These are phyloP conservation scores for Citrus medica DNA, from an alignment of 345 rosid species.

Conservation along the genomic window DNA sequence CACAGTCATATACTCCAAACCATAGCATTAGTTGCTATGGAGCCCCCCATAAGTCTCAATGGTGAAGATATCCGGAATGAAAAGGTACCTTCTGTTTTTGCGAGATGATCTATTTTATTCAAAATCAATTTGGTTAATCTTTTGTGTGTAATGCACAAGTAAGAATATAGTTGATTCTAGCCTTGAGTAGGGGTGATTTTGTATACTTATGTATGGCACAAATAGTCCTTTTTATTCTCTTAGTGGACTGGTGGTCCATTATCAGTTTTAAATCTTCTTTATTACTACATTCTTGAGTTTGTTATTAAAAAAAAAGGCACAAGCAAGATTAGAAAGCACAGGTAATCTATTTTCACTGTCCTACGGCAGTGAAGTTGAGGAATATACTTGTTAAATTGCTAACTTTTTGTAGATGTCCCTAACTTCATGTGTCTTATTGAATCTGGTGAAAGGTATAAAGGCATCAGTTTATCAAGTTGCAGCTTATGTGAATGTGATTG, in stretches of 20 bases:
- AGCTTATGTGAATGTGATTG: neutral
- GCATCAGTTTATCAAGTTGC: neutral
- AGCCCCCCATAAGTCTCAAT: conserved; percentile 72
- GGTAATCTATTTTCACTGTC: too few relatives aligned
- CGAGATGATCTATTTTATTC: too few relatives aligned
- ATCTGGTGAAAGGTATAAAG: neutral
- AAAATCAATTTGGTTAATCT: neutral
- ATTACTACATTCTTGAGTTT: too few relatives aligned
- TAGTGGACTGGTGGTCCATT: too few relatives aligned
- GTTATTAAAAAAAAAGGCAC: too few relatives aligned
- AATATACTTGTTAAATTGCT: neutral
- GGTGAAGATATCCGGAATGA: conserved; percentile 17
- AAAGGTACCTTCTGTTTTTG: too few relatives aligned
- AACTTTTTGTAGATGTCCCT: neutral
- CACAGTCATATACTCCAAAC: conserved; percentile 80
- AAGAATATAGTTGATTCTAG: neutral
- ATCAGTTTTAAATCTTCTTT: too few relatives aligned
- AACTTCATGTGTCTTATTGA: neutral
- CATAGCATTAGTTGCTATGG: conserved; percentile 78
- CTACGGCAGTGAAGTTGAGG: neutral
- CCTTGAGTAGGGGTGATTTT: too few relatives aligned
- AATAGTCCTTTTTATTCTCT: neutral
- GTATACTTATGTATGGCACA: too few relatives aligned
- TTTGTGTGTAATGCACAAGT: neutral
- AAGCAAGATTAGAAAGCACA: too few relatives aligned